Evolutionary conservation across 257 asterid genomes (phyloP).

Genomic region (Jacaranda copaia): DNA sequence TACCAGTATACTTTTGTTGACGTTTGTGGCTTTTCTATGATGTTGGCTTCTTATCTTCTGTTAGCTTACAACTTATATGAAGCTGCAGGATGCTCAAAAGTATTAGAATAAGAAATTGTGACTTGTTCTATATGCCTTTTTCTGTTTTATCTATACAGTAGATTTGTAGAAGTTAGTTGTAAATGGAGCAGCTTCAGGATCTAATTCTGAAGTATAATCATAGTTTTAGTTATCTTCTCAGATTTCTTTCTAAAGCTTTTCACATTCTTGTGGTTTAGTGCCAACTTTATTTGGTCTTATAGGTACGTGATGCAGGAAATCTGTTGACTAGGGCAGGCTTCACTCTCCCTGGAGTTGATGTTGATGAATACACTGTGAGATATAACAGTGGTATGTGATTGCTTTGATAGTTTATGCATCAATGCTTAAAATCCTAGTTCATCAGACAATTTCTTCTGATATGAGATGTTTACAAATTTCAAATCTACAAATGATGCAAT

Average conservation of each 20-base stretch:
- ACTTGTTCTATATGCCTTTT: neutral
- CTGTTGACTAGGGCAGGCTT: conserved; percentile 95
- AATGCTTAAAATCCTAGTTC: conserved; percentile 12
- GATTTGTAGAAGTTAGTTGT: neutral
- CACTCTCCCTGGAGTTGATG: conserved; percentile 95
- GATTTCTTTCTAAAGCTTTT: neutral
- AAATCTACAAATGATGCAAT: neutral
- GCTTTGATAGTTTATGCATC: conserved; percentile 33
- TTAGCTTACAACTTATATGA: neutral
- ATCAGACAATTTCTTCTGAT: conserved; percentile 1
- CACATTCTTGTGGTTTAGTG: conserved; percentile 19
- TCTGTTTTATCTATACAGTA: neutral
- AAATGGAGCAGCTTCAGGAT: neutral
- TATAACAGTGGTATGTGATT: conserved; percentile 69
- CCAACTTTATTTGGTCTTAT: conserved; percentile 39
- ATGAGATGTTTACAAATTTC: neutral
- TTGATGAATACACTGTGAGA: conserved; percentile 88
- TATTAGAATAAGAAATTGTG: neutral
- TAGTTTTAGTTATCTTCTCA: neutral
- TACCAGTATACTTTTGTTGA: neutral
- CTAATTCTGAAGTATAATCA: conserved; percentile 3
- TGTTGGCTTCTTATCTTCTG: conserved; percentile 8
- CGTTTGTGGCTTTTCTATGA: neutral
- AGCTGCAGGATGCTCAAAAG: neutral
- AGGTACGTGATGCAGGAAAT: conserved; percentile 99